Evolutionary conservation across 331 rosid species (phyloP), one percentile per base, ranked within the genome.

Genomic region (Telfairia occidentalis): DNA sequence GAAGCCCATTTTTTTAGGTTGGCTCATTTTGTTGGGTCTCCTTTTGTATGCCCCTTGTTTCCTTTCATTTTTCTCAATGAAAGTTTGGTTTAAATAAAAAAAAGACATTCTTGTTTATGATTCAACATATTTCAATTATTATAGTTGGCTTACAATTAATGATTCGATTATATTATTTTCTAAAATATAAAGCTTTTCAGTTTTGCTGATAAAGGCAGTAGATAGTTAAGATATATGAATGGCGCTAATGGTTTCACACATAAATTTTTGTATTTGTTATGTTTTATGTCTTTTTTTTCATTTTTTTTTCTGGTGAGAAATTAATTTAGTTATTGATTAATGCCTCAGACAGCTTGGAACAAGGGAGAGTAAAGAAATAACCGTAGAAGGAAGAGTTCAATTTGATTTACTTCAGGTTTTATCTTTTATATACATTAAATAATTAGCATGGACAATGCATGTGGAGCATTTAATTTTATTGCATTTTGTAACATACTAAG

Each of bases 341-440:
- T 82, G 45, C 78, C 73, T 72, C 83, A 94, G 98, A 82, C 98
- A 94, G 87, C 84, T 78, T 24, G 97, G 97, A 75, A 94, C 89
- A 77, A 86, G 97, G 85, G 98, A 94, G 80, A 92, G 98, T 77
- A 94, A 94, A 84, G 98, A 94, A 83, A 92, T 94, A 49, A 75
- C 96, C 28, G 76, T 91, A 65, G 97, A 94, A 82, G 98, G 98
- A 81, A 86, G 98, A 85, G 98, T 94, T 81, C 98, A 94, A 80
- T 94, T 94, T 83, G 97, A 94, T 84, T 84, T 94, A 86, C 90
- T 94, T 80, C 98, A 94, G 98, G 98, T 94, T 75, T 72, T 66
- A 54, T 82, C 61, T 55, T 54, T 63, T 54, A 55, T 46, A 70
- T 46, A 28, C 35, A 70, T 24, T 70, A 24, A 38, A 65, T 38